phyloP scores from a whole-genome alignment of 352 stramenopile genomes.

The Vaucheria bursata region DNA sequence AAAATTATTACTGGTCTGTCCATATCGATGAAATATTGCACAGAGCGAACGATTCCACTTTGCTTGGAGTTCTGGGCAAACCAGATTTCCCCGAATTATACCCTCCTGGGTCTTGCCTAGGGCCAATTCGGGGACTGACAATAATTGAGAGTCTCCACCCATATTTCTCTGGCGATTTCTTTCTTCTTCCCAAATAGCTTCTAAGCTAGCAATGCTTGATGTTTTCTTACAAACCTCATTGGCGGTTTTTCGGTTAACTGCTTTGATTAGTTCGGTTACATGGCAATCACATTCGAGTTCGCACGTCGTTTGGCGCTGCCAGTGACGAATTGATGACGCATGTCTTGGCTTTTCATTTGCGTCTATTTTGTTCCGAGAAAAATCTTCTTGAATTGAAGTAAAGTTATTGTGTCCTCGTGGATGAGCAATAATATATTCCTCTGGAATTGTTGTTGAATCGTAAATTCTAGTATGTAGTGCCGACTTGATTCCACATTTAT shows the following conservation, averaged over 20 bases:
- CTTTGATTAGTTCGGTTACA: conserved; percentile 33
- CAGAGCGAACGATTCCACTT: neutral
- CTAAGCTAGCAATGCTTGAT: conserved; percentile 34
- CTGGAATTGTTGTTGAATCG: no score
- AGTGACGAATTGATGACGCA: neutral
- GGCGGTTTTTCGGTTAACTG: no score
- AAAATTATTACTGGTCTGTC: no score
- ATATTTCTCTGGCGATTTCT: conserved; percentile 3
- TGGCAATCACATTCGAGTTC: conserved; percentile 31
- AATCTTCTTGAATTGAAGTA: no score
- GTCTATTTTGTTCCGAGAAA: no score
- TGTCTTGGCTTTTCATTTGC: neutral
- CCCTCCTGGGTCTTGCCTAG: conserved; percentile 2
- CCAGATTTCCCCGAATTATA: neutral
- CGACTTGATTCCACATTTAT: no score
- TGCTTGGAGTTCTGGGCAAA: neutral
- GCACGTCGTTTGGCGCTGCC: conserved; percentile 33
- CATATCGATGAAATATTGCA: no score
- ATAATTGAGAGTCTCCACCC: conserved; percentile 30
- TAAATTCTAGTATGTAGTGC: no score
- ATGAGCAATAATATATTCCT: no score
- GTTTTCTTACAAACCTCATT: conserved; percentile 10
- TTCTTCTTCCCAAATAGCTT: conserved; percentile 42
- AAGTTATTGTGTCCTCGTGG: no score
- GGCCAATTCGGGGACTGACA: conserved; percentile 20